Base-by-base conservation (phyloP, 306 rosid genomes). In the Styphnolobium japonicum region DNA sequence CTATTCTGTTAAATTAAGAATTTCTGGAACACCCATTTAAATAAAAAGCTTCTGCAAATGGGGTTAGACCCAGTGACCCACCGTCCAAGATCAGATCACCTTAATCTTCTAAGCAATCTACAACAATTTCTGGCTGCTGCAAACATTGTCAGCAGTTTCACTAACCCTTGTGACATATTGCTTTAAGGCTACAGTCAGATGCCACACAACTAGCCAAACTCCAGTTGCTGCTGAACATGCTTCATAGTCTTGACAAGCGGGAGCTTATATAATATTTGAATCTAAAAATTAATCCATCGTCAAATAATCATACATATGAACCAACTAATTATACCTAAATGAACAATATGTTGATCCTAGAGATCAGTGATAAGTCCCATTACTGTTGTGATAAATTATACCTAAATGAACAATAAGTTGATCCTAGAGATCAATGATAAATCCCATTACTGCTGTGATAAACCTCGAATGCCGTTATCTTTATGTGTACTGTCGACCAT, bases 31-130 rank as follows among this genome's bases (percentile, higher is more conserved):
- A 93, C 97, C 0, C 94, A 89, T 80, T 48, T 93, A 7, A 93
- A 88, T 90, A 93, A 91, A 53, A 93, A 91, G 83, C 93, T 91
- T 45, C 40, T 91, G 21, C 86, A 86, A 79, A 93, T 91, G 94
- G 97, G 96, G 4, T 82, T 93, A 58, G 97, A 93, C 46, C 96
- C 97, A 27, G 76, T 85, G 21, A 93, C 94, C 27, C 96, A 93
- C 58, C 82, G 87, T 49, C 96, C 97, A 68, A 79, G 89, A 83
- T 73, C 88, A 40, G 89, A 89, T 65, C 84, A 80, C 70, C 84
- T 80, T 7, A 79, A 78, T 46, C 42, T 86, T 31, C 68, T 92
- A n/a, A 77, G 72, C 63, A 79, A 79, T 79, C 86, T 88, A 11
- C 92, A 89, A 10, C 97, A 86, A 3, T 71, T 92, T 16, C 73